phyloP scores from a whole-genome alignment of 2,329 filamentous ascomycete genomes.

The Allantophomopsis lycopodina region DNA sequence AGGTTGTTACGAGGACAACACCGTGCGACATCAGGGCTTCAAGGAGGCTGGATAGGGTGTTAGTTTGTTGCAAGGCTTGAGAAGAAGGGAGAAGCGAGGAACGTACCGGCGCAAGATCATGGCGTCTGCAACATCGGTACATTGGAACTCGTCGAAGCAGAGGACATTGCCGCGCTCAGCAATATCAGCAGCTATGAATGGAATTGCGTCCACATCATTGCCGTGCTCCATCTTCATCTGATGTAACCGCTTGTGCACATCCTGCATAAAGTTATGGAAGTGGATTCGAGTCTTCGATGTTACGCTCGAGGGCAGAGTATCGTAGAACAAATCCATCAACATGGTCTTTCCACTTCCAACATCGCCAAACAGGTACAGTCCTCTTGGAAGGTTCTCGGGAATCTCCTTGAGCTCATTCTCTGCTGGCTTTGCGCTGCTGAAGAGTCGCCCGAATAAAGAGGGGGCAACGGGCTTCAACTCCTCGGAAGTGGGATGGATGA shows the following conservation, averaged over 20 bases:
- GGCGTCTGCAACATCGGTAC: slow-evolving; percentile 93
- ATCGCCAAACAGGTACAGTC: slow-evolving; percentile 90
- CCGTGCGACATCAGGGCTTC: slow-evolving; percentile 91
- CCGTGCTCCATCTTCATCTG: slow-evolving; percentile 81
- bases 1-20: slow-evolving; percentile 92
- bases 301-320: slow-evolving; percentile 73
- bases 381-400: slow-evolving; percentile 65
- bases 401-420: slow-evolving; percentile 33
- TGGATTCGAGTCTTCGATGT: slow-evolving; percentile 82
- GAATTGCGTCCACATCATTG: slow-evolving; percentile 78
- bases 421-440: slow-evolving; percentile 30
- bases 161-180: slow-evolving; percentile 73
- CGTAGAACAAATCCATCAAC: slow-evolving; percentile 98
- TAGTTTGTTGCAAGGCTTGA: neutral
- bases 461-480: slow-evolving; percentile 40
- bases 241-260: slow-evolving; percentile 84
- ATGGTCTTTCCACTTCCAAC: slow-evolving; percentile 98
- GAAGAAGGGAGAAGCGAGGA: neutral
- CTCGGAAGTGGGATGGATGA: slow-evolving; percentile 66
- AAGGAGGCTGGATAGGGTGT: slow-evolving; percentile 41
- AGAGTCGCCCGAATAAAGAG: slow-evolving; percentile 46
- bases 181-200: slow-evolving; percentile 89
- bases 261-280: slow-evolving; percentile 99
- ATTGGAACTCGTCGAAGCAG: slow-evolving; percentile 98
- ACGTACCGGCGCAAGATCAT: slow-evolving; percentile 77